Evolutionary conservation across 1,139 yeast species (phyloP).

Genomic region (Yamadazyma songkhlaensis): DNA sequence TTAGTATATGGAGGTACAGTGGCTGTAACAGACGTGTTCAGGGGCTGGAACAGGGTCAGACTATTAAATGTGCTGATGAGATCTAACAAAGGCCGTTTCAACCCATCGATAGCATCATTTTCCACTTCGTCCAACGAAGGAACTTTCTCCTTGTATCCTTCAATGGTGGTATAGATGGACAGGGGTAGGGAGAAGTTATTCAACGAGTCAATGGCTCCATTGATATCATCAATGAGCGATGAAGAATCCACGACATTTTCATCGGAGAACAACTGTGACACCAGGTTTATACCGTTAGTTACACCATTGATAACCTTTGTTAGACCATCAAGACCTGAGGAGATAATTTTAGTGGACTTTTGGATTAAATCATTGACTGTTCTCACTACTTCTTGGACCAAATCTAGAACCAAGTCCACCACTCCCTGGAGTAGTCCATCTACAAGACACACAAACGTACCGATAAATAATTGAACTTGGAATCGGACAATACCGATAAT

Average conservation of each 20-base stretch:
- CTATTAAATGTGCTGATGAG: constrained; percentile 16
- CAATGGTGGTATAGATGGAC: constrained; percentile 52
- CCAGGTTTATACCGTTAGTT: constrained; percentile 11
- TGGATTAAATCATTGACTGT: constrained; percentile 45
- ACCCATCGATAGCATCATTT: constrained; percentile 23
- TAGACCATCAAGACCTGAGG: constrained; percentile 10
- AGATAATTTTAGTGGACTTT: constrained; percentile 12
- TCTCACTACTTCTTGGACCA: constrained; percentile 59
- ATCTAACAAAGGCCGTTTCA: constrained; percentile 20
- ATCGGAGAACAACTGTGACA: constrained; percentile 52
- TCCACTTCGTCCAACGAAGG: constrained; percentile 58
- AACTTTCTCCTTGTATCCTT: constrained; percentile 39
- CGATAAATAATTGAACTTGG: constrained; percentile 67
- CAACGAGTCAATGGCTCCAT: constrained; percentile 56
- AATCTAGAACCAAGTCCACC: constrained; percentile 66
- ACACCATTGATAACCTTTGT: constrained; percentile 7
- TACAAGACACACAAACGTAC: constrained; percentile 81
- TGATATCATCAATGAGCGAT: constrained; percentile 41
- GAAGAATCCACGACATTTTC: constrained; percentile 31
- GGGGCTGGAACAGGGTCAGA: constrained; percentile 2
- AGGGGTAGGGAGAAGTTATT: constrained; percentile 62
- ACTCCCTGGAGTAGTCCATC: constrained; percentile 73
- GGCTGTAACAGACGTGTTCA: constrained; percentile 2
- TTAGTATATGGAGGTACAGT: constrained; percentile 18
- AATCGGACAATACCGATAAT: constrained; percentile 62